Conservation (phyloP, 2,329 filamentous ascomycete genomes). For the Rugonectria rugulosa region DNA sequence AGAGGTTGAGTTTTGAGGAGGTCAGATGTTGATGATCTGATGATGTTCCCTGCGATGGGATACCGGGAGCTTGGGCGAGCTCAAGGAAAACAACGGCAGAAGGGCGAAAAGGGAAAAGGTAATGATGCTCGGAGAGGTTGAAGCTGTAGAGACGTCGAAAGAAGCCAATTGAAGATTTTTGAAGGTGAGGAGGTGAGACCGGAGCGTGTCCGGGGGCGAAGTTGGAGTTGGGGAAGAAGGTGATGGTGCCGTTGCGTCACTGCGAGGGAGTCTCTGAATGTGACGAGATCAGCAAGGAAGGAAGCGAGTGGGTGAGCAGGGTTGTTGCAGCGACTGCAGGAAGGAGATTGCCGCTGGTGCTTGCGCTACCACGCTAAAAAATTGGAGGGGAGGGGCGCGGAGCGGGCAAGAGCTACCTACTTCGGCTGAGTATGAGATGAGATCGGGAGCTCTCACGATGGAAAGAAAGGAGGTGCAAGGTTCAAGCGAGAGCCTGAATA, state of each 20-base stretch:
- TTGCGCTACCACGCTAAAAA: constrained; percentile 12
- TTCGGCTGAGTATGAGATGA: too few relatives aligned
- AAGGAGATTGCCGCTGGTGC: not conserved
- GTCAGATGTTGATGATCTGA: constrained; percentile 18
- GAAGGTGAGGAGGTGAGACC: constrained; percentile 31
- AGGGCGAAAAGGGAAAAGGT: constrained; percentile 12
- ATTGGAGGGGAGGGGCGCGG: constrained; percentile 9
- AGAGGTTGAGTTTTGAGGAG: constrained; percentile 16
- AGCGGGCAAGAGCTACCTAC: constrained; percentile 9
- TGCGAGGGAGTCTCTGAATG: constrained; percentile 33
- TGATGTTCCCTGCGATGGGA: constrained; percentile 4
- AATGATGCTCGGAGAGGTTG: constrained; percentile 27
- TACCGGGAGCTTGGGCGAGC: constrained; percentile 13
- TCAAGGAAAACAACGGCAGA: constrained; percentile 15
- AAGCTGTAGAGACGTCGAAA: constrained; percentile 34
- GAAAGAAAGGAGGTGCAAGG: constrained; percentile 14
- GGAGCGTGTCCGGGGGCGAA: constrained; percentile 31
- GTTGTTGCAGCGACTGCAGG: constrained; percentile 25
- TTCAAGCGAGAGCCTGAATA: too few relatives aligned
- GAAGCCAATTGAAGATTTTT: constrained; percentile 37
- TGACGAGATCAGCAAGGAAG: constrained; percentile 34
- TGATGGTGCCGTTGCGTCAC: constrained; percentile 40
- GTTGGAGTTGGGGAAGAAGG: constrained; percentile 32
- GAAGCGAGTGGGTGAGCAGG: constrained; percentile 30
- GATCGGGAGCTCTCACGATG: too few relatives aligned